These are phyloP conservation scores for Ustilago vetiveriae DNA, from an alignment of 1,284 basidiomycete species.

Conservation along the genomic window DNA sequence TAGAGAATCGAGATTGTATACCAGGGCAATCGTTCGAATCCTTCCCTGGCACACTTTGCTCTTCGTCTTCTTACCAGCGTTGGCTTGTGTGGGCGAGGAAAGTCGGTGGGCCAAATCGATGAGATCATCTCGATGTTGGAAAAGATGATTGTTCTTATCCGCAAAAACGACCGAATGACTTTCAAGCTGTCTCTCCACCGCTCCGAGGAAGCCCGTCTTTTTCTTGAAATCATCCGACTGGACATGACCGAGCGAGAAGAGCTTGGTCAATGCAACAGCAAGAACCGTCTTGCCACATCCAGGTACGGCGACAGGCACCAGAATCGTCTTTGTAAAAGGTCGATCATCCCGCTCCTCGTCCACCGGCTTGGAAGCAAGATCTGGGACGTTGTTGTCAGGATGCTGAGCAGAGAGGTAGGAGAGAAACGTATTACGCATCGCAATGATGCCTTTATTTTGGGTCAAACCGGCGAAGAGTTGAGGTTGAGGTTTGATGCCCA, in stretches of 20 bases:
- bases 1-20: constrained; percentile 49
- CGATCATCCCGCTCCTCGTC: constrained; percentile 41
- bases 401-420: constrained; percentile 70
- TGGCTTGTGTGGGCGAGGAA: constrained; percentile 2
- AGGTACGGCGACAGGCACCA: constrained; percentile 89
- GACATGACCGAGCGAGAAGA: constrained; percentile 80
- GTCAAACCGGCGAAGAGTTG: constrained; percentile 75
- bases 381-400: constrained; percentile 32
- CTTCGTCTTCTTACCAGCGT: constrained; percentile 9
- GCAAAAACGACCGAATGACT: constrained; percentile 50
- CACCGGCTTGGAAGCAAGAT: neutral
- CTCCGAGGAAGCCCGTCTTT: constrained; percentile 84
- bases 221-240: constrained; percentile 88
- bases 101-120: constrained; percentile 34
- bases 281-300: constrained; percentile 95
- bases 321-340: constrained; percentile 78
- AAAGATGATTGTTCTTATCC: constrained; percentile 65
- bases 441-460: constrained; percentile 83
- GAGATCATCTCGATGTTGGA: constrained; percentile 62
- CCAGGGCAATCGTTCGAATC: constrained; percentile 55
- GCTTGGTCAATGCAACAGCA: constrained; percentile 77
- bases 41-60: constrained; percentile 11
- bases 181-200: constrained; percentile 71
- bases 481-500: constrained; percentile 76
- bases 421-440: constrained; percentile 82